Percentiles rank a stretch among this genome's conserved stretches.
These are phyloP conservation scores for Boletus rex-veris DNA, from an alignment of 768 basidiomycete genomes.

Conservation along the genomic window DNA sequence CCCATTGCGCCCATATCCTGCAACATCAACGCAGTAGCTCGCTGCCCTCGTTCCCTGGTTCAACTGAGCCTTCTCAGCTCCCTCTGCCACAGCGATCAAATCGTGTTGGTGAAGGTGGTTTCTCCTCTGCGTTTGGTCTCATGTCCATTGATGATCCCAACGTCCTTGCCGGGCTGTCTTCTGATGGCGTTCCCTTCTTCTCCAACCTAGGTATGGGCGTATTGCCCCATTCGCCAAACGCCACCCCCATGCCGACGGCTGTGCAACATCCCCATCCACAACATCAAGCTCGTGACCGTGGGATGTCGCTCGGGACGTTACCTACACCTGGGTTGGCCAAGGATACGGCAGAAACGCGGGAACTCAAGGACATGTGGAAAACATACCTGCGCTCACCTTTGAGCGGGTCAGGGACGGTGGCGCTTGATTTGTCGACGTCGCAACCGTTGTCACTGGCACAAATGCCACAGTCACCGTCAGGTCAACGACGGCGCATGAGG, in stretches of 20 bases:
- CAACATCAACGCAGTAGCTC: conserved; percentile 19
- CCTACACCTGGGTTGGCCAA: conserved; percentile 33
- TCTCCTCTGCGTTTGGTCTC: conserved; percentile 67
- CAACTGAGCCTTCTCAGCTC: conserved; percentile 5
- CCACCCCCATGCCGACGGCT: conserved; percentile 45
- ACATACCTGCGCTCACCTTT: conserved; percentile 70
- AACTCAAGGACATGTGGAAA: conserved; percentile 72
- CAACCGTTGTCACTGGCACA: conserved; percentile 11
- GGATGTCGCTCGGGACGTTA: conserved; percentile 24
- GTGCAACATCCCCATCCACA: conserved; percentile 20
- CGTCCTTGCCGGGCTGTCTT: conserved; percentile 58
- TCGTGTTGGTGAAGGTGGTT: conserved; percentile 35
- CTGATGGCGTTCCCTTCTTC: conserved; percentile 65
- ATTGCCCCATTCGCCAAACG: conserved; percentile 40
- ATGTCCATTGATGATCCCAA: conserved; percentile 75
- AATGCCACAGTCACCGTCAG: conserved; percentile 28
- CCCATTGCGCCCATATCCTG: conserved; percentile 11
- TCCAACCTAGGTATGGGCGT: conserved; percentile 27
- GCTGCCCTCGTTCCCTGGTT: conserved; percentile 3
- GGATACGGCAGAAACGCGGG: conserved; percentile 39
- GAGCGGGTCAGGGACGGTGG: conserved; percentile 29
- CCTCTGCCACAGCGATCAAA: conserved; percentile 12
- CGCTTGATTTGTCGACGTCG: conserved; percentile 6
- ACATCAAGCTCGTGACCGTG: conserved; percentile 19
- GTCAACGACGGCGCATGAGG: conserved; percentile 43